phyloP scores from a whole-genome alignment of 495 filamentous ascomycete species.

The Staphylotrichum tortipilum region DNA sequence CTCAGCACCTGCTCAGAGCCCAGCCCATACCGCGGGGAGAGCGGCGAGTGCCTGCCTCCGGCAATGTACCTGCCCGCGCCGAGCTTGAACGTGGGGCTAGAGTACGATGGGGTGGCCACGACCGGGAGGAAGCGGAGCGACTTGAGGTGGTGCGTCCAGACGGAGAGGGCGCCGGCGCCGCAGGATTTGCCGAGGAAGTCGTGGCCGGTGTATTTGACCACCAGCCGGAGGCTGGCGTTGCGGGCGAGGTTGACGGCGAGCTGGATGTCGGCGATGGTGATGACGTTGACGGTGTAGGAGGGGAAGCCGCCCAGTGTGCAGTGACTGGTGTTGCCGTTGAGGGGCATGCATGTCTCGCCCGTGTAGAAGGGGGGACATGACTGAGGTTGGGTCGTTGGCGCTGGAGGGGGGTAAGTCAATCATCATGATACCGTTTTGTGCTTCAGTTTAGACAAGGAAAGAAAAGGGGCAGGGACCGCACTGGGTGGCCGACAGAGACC shows the following conservation, averaged over 20 bases:
- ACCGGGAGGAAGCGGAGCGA: constrained; percentile 18
- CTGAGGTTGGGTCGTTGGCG: constrained; percentile 10
- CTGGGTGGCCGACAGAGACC: constrained; percentile 16
- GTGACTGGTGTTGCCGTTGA: constrained; percentile 23
- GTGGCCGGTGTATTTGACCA: constrained; percentile 62
- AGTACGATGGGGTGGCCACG: constrained; percentile 25
- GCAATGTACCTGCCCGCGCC: constrained; percentile 44
- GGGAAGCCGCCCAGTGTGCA: constrained; percentile 53
- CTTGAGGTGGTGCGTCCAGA: constrained; percentile 50
- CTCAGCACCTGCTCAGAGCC: constrained; percentile 41
- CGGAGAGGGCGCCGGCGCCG: constrained; percentile 41
- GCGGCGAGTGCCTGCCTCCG: constrained; percentile 37
- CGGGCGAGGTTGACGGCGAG: constrained; percentile 53
- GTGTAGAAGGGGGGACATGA: constrained; percentile 13
- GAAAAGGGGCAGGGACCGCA: not conserved
- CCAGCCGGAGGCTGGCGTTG: constrained; percentile 47
- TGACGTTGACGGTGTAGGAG: constrained; percentile 50
- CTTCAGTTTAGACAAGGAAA: too few species aligned
- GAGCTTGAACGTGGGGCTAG: constrained; percentile 46
- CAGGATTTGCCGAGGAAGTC: constrained; percentile 50
- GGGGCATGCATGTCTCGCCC: constrained; percentile 34
- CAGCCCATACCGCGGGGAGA: constrained; percentile 36
- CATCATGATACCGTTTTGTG: not conserved
- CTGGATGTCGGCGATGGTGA: constrained; percentile 45
- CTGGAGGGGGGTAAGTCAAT: not conserved